Percentiles rank a stretch among this genome's conserved stretches.
These are phyloP conservation scores for Globisporangium solare DNA, from an alignment of 352 stramenopile genomes.

Conservation along the genomic window DNA sequence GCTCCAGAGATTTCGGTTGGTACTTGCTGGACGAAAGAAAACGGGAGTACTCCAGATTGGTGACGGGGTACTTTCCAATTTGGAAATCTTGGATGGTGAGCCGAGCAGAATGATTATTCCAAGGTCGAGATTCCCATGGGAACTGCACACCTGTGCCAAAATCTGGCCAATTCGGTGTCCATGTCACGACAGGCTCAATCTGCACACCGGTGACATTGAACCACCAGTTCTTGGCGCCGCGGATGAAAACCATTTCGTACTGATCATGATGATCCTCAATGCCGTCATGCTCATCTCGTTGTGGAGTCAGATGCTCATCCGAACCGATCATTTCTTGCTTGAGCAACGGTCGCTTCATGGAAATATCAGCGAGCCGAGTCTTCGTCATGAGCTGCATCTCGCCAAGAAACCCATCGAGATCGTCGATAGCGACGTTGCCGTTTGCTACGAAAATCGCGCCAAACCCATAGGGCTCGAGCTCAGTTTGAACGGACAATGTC, in stretches of 20 bases:
- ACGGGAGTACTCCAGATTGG: constrained; percentile 56
- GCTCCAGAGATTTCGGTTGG: constrained; percentile 37
- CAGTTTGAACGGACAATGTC: constrained; percentile 20
- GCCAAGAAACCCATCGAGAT: constrained; percentile 38
- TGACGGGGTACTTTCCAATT: constrained; percentile 74
- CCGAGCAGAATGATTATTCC: constrained; percentile 64
- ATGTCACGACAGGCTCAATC: constrained; percentile 68
- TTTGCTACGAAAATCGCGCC: constrained; percentile 39
- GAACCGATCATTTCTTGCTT: constrained; percentile 29
- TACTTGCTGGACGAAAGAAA: constrained; percentile 64
- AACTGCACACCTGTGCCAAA: constrained; percentile 81
- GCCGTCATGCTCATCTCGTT: neutral
- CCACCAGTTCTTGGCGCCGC: constrained; percentile 50
- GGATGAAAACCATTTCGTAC: constrained; percentile 46
- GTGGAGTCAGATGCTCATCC: neutral
- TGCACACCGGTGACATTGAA: constrained; percentile 80
- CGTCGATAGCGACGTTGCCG: constrained; percentile 4
- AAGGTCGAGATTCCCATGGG: constrained; percentile 74
- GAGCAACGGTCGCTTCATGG: constrained; percentile 28
- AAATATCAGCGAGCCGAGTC: constrained; percentile 42
- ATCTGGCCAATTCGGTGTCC: constrained; percentile 52
- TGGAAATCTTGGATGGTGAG: constrained; percentile 67
- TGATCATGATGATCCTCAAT: neutral
- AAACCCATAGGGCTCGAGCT: constrained; percentile 58
- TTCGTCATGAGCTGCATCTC: constrained; percentile 46